Evolutionary conservation across 495 filamentous ascomycete genomes (phyloP), one percentile per base, ranked within the genome.

Genomic region (Barbatosphaeria neglecta): DNA sequence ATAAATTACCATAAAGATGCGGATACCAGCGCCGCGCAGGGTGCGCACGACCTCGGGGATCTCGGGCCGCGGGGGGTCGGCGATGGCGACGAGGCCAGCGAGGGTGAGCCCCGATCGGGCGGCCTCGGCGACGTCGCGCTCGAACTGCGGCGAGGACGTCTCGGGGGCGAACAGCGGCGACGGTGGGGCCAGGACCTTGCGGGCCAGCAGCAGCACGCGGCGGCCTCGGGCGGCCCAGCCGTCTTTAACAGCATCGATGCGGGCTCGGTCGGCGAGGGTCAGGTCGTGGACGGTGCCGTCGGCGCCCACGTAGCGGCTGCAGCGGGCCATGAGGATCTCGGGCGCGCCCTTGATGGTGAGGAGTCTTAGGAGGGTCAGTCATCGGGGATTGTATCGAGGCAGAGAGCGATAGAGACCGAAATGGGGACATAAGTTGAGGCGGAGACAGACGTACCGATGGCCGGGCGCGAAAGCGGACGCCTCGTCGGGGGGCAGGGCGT

Each of bases 291-390:
- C 54, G 10, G 67, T 62, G 15, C 77, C 78, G 4, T 76, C 68
- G 4, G 64, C 57, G 15, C 57, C 63, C 11, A 74, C 61, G 40
- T 72, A 72, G 20, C 65, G 66, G 0, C 62, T 62, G 51, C 80
- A 84, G 24, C 77, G 63, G 5, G 60, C 52, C 4, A 86, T 69
- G 15, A 83, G 58, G 38, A 83, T 74, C 55, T 82, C 80, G 1
- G 80, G 80, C 0, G 78, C 80, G 1, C 77, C 81, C 55, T 82
- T 84, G 51, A 82, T 80, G 23, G 69, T 78, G n/a, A 81, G 56
- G 37, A 73, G 53, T 44, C 62, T 61, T n/a, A n/a, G n/a, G n/a
- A n/a, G n/a, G n/a, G n/a, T n/a, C n/a, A n/a, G n/a, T n/a, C n/a
- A n/a, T n/a, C n/a, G n/a, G n/a, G n/a, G n/a, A n/a, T n/a, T n/a